Base-by-base conservation (phyloP, 2,329 filamentous ascomycete genomes). In the Colletotrichum truncatum region DNA sequence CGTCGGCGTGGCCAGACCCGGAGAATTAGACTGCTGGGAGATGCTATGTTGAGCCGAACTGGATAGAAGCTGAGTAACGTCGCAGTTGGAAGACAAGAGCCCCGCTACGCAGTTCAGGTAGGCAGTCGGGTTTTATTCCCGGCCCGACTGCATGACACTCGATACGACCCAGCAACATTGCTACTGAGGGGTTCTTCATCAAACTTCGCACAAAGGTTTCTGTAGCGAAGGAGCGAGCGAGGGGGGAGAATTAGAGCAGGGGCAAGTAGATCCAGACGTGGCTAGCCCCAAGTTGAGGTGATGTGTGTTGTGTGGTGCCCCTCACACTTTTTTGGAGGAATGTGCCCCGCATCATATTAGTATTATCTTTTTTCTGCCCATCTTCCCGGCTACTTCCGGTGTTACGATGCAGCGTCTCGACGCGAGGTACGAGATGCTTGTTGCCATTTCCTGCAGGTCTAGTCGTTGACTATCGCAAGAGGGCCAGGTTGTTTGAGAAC, bases 291-390 rank as follows among this genome's bases (percentile, higher is more conserved):
- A n/a, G n/a, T n/a, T n/a, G n/a, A n/a, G n/a, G n/a, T n/a, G n/a
- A n/a, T n/a, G n/a, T n/a, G n/a, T n/a, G n/a, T n/a, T n/a, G n/a
- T n/a, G n/a, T n/a, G n/a, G n/a, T n/a, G n/a, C n/a, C n/a, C n/a
- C n/a, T n/a, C n/a, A n/a, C n/a, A n/a, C n/a, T n/a, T n/a, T n/a
- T n/a, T n/a, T n/a, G n/a, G n/a, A n/a, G n/a, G n/a, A n/a, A n/a
- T n/a, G n/a, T 51, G 53, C 59, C 59, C 59, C 43, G 59, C 43
- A 41, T 52, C 14, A 38, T 36, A 36, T 16, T 56, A 16, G n/a
- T 76, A 14, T 6, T 16, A 14, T 43, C 21, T 74, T 71, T 70
- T 66, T 52, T 66, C 61, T 61, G 68, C 68, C 53, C 65, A 71
- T 70, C 72, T 72, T 36, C 49, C 26, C 43, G 48, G 61, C 30